Conservation (phyloP, 2,329 filamentous ascomycete genomes). For the Cladophialophora bantiana region DNA sequence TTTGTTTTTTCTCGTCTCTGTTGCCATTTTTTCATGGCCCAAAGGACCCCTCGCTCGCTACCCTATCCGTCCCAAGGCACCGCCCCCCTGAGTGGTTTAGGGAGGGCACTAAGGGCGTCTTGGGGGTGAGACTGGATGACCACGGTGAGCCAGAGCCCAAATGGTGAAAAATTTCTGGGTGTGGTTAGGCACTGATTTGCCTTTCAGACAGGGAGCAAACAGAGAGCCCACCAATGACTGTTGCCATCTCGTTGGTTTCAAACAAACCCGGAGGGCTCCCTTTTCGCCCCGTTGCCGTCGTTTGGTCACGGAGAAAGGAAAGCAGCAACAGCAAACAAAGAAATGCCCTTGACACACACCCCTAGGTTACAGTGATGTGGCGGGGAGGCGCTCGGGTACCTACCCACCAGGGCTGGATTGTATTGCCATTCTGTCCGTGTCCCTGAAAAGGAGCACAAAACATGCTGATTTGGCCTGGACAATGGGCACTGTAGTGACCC, state of each 20-base stretch:
- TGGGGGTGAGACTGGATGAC: constrained; percentile 3
- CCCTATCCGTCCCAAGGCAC: neutral
- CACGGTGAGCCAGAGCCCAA: neutral
- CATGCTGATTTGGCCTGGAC: neutral
- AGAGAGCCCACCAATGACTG: neutral
- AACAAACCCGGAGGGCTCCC: too few relatives aligned
- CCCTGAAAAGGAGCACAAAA: neutral
- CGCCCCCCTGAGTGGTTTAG: constrained; percentile 3
- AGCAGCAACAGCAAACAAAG: neutral
- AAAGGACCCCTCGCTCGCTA: neutral
- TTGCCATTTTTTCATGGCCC: neutral
- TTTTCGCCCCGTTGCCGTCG: neutral
- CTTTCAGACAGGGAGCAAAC: neutral
- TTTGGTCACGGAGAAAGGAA: neutral
- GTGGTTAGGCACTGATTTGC: neutral
- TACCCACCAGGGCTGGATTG: constrained; percentile 1
- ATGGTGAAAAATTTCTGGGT: neutral
- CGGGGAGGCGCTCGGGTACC: neutral
- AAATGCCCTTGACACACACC: neutral
- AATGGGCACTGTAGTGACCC: neutral
- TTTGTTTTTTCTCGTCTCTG: constrained; percentile 1
- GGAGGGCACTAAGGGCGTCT: constrained; percentile 3
- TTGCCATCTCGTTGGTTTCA: neutral
- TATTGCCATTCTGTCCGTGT: constrained; percentile 5
- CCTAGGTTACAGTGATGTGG: neutral